These are phyloP conservation scores for Cynanchum wilfordii DNA, from an alignment of 257 asterid species.

Conservation along the genomic window DNA sequence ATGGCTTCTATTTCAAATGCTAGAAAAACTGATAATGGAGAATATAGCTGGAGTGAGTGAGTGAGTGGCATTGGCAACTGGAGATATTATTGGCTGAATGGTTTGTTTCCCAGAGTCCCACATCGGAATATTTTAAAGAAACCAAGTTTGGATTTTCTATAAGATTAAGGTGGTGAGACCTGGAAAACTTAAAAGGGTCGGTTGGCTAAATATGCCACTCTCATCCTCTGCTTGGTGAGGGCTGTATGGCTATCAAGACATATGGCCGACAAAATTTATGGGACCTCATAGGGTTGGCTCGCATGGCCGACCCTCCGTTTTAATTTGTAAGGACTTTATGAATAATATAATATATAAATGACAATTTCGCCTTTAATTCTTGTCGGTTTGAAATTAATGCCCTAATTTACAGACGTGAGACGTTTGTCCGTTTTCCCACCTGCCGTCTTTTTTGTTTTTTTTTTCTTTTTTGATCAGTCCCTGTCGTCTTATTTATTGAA, in stretches of 20 bases:
- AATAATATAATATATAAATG: too few species aligned
- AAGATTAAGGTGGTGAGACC: background rate
- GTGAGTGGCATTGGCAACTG: background rate
- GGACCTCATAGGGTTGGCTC: slow-evolving; percentile 47
- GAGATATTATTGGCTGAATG: background rate
- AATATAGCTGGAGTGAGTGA: background rate
- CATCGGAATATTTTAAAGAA: background rate
- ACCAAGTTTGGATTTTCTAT: too few species aligned
- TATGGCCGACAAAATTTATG: slow-evolving; percentile 81
- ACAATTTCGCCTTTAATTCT: too few species aligned
- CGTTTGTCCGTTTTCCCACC: too few species aligned
- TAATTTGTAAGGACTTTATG: too few species aligned
- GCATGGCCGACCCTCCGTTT: slow-evolving; percentile 47
- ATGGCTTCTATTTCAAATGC: too few species aligned
- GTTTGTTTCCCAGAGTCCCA: slow-evolving; percentile 4
- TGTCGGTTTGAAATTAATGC: too few species aligned
- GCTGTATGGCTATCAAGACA: slow-evolving; percentile 80
- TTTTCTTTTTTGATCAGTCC: too few species aligned
- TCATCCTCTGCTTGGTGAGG: slow-evolving; percentile 25
- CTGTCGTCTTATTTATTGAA: too few species aligned
- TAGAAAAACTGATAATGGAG: background rate
- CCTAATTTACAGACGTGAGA: too few species aligned
- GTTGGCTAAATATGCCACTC: slow-evolving; percentile 60
- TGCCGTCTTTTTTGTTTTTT: too few species aligned
- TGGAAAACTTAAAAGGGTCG: slow-evolving; percentile 54